These are phyloP conservation scores for Malbranchea zuffiana DNA, from an alignment of 2,329 filamentous ascomycete species.

Conservation along the genomic window DNA sequence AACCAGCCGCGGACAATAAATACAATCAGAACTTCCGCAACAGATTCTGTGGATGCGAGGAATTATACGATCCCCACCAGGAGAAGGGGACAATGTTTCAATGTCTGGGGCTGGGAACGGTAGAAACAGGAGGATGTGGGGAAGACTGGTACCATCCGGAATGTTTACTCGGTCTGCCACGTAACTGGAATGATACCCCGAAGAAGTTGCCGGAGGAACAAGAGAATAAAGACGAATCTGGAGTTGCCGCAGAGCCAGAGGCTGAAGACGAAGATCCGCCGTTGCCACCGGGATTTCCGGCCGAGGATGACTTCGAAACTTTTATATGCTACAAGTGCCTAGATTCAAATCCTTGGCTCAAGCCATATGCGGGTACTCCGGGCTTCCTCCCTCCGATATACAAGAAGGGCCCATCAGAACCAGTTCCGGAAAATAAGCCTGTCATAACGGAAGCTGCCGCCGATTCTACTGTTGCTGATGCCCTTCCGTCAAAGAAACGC, in stretches of 20 bases:
- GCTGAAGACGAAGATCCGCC: constrained; percentile 49
- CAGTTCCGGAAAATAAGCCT: not conserved
- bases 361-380: constrained; percentile 65
- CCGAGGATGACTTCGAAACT: constrained; percentile 77
- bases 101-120: constrained; percentile 72
- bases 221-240: constrained; percentile 17
- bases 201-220: constrained; percentile 13
- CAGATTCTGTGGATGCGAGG: constrained; percentile 77
- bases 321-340: constrained; percentile 94
- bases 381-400: constrained; percentile 72
- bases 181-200: constrained; percentile 46
- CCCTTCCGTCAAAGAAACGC: constrained; percentile 47
- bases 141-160: constrained; percentile 98
- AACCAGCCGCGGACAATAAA: constrained; percentile 57
- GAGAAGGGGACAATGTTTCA: constrained; percentile 99
- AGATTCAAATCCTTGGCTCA: constrained; percentile 81
- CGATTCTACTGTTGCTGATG: constrained; percentile 5
- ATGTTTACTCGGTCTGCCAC: constrained; percentile 70
- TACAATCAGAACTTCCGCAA: constrained; percentile 97
- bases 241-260: constrained; percentile 18
- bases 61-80: constrained; percentile 75
- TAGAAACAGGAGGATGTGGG: constrained; percentile 76
- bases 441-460: not conserved
- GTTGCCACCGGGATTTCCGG: constrained; percentile 73
- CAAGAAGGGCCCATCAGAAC: constrained; percentile 23